Evolutionary conservation across 108 stramenopile genomes (phyloP).

Genomic region (Tribonema minus): DNA sequence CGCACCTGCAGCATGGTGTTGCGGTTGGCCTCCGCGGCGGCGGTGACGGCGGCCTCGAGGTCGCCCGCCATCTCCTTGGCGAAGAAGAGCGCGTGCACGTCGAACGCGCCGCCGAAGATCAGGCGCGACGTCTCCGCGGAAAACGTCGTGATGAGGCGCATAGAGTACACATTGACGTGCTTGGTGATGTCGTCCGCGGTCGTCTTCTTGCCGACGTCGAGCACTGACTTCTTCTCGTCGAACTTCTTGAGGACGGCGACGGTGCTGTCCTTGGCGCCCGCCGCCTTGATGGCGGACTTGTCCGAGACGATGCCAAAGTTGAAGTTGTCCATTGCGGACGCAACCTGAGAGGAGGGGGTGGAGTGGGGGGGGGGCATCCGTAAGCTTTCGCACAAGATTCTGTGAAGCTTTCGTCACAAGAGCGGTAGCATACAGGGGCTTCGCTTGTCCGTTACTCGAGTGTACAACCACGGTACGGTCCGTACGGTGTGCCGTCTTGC

Average conservation of each 20-base stretch:
- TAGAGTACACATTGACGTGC: slow-evolving; percentile 36
- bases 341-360: background rate
- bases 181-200: slow-evolving; percentile 35
- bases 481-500: too few relatives aligned
- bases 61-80: background rate
- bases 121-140: slow-evolving; percentile 37
- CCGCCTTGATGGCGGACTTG: slow-evolving; percentile 10
- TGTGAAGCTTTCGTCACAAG: background rate
- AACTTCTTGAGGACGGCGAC: slow-evolving; percentile 55
- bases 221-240: slow-evolving; percentile 33
- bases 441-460: too few relatives aligned
- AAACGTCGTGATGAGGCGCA: slow-evolving; percentile 57
- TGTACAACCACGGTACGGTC: too few relatives aligned
- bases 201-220: slow-evolving; percentile 21
- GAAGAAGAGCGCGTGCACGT: background rate
- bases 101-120: slow-evolving; percentile 57
- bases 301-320: background rate
- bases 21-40: too few relatives aligned
- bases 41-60: too few relatives aligned
- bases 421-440: background rate
- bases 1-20: too few relatives aligned
- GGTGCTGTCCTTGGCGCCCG: slow-evolving; percentile 8
- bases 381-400: background rate
- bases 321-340: background rate
- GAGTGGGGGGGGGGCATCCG: background rate